Evolutionary conservation across 2,329 filamentous ascomycete genomes (phyloP), one percentile per base, ranked within the genome.

Genomic region (Colletotrichum noveboracense): DNA sequence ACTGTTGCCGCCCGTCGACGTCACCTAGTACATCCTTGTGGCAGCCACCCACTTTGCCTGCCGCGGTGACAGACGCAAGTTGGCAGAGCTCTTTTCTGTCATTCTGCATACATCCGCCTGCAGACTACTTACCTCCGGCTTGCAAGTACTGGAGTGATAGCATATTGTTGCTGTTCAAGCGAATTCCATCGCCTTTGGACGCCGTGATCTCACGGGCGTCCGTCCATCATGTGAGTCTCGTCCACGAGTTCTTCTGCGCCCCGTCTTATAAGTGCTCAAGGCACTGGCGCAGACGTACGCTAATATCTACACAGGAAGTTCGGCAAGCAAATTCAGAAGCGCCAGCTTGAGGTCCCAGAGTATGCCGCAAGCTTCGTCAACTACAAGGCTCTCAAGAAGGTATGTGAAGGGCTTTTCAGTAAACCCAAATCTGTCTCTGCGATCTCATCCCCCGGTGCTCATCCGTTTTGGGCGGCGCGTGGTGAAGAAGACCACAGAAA

Each of bases 361-460:
- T 99, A 99, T 93, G 96, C 97, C 77, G 96, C 96, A 78, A 98
- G 96, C 87, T 99, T 99, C 84, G 96, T 98, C 81, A 98, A 99
- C 87, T 99, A 99, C 89, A 99, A 99, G 88, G 96, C 96, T 76
- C 90, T 99, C 80, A 99, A 99, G 87, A 98, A 98, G 95, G 97
- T 98, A 83, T 77, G 86, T 84, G 60, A 30, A 61, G 78, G 78
- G 71, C 43, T 43, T 21, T 48, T 38, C 32, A 26, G 30, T 34
- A 16, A 71, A 68, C 76, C 62, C 62, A 73, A 65, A 62, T 56
- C 34, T 56, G 32, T 55, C 70, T 66, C 30, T 43, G 7, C 55
- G 28, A 28, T 61, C 12, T 71, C 67, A 36, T 38, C 38, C 16
- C 34, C 68, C 30, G 64, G 43, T 52, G 43, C 34, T 43, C 48